Evolutionary conservation across 2,329 filamentous ascomycete genomes (phyloP), one percentile per base, ranked within the genome.

Genomic region (Balansia obtecta): DNA sequence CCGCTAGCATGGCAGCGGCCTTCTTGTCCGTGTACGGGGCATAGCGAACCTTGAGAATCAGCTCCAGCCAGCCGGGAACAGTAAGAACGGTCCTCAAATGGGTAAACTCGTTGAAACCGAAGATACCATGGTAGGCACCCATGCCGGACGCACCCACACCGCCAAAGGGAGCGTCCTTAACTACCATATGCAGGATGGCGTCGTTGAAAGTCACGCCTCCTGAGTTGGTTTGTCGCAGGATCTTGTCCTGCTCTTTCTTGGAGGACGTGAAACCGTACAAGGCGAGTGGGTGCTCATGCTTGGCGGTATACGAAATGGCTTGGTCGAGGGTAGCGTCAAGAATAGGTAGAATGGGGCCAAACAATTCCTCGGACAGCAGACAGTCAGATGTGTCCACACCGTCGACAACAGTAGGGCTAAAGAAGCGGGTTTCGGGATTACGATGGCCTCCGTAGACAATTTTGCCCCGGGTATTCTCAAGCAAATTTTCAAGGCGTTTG

Each of bases 181-280:
- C 60, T 1, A 55, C 58, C 22, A 64, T 62, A 44, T 74, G 71
- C 6, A 70, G 54, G 33, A 65, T 55, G 13, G 63, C 60, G 53
- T 71, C 70, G 53, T 74, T 74, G 55, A 74, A 60, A 0, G 69
- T 72, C 45, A 73, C 69, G 13, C 71, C 70, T 20, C 71, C 72
- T 8, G 69, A 72, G 18, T 57, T 63, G 37, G 64, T 64, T 46
- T 57, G 49, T 46, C 55, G 50, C 37, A 57, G 50, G 41, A 59
- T 63, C 44, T 61, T 59, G 15, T 63, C 55, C 45, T 67, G 65
- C 50, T 72, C 68, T 1, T 55, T 48, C 16, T 62, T 50, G 34
- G 65, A 57, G 11, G 62, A 54, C 40, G 63, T 68, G 56, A 72
- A 72, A 32, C 66, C 63, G 56, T 73, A 73, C 15, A 71, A 56